Evolutionary conservation across 1,284 basidiomycete genomes (phyloP), one percentile per base, ranked within the genome.

Genomic region (Ustilago crameri): DNA sequence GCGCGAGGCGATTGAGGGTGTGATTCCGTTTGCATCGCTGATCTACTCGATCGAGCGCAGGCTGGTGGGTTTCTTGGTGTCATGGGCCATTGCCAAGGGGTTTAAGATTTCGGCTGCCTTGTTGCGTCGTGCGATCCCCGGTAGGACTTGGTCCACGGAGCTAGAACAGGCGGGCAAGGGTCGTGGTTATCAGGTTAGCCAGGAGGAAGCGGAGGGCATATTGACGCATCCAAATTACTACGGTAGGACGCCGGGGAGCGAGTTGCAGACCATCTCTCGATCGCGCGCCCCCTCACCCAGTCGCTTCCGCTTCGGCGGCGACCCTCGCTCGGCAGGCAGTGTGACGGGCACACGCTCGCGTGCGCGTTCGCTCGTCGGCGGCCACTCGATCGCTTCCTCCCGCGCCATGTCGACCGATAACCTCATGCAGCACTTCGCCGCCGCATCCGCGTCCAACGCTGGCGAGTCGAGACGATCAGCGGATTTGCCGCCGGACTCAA

Each of bases 1-100:
- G 51, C 66, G 81, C 7, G 82, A 83, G 68, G 67, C 80, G 9
- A 78, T 83, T 37, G 82, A 82, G 42, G 81, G 79, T 14, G 69
- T 76, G 24, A 63, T 83, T 12, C 82, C 82, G 2, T 79, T 82
- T 51, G 74, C 76, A 1, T 78, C 77, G 23, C 41, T 80, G 4
- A 51, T 80, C 44, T 80, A 80, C 48, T 71, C 77, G 30, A 61
- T 80, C 51, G 75, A 80, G 51, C 60, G 78, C 17, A 62, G 78
- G n/a, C 48, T 80, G 38, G 71, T 78, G 9, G 78, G 78, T 17
- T 75, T 76, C 55, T 51, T 80, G 18, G 68, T 70, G 3, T 78
- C 75, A 9, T 80, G 75, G 75, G 77, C 78, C 10, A 66, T 79
- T 20, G 76, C 60, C 12, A 78, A 71, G 40, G 78, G 78, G 8